phyloP scores from a whole-genome alignment of 2,329 filamentous ascomycete species.

The Colletotrichum sp. region DNA sequence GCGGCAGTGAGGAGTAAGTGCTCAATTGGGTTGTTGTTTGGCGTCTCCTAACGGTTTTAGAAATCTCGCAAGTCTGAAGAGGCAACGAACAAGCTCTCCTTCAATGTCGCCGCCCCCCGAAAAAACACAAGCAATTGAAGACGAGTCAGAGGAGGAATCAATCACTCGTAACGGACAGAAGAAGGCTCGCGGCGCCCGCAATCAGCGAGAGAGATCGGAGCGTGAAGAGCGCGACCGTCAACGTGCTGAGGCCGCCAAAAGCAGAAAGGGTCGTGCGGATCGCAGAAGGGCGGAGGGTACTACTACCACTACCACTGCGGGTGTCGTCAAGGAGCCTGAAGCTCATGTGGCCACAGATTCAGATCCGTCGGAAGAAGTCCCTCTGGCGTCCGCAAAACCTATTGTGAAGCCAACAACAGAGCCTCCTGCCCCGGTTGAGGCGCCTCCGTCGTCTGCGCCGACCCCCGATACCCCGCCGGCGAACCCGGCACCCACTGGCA shows the following conservation, averaged over 20 bases:
- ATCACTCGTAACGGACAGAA: slow-evolving; percentile 59
- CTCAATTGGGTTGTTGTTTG: neutral
- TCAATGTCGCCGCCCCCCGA: slow-evolving; percentile 67
- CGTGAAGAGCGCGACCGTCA: slow-evolving; percentile 78
- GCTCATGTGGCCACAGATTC: slow-evolving; percentile 63
- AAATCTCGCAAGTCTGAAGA: slow-evolving; percentile 74
- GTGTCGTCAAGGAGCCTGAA: slow-evolving; percentile 31
- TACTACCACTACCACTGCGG: slow-evolving; percentile 45
- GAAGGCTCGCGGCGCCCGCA: slow-evolving; percentile 65
- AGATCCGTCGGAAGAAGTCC: slow-evolving; percentile 73
- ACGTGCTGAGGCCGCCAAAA: slow-evolving; percentile 75
- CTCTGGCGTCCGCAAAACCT: slow-evolving; percentile 45
- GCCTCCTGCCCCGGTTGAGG: slow-evolving; percentile 32
- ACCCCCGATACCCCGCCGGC: slow-evolving; percentile 53
- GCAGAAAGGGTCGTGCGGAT: slow-evolving; percentile 83
- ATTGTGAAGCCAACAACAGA: slow-evolving; percentile 34
- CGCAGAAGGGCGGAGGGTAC: slow-evolving; percentile 82
- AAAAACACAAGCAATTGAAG: slow-evolving; percentile 51
- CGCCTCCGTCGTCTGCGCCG: slow-evolving; percentile 36
- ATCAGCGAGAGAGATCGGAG: slow-evolving; percentile 67
- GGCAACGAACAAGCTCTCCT: slow-evolving; percentile 82
- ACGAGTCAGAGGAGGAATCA: slow-evolving; percentile 77
- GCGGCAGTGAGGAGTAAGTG: slow-evolving; percentile 93
- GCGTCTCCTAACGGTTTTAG: slow-evolving; percentile 48
- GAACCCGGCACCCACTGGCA: slow-evolving; percentile 40